phyloP scores from a whole-genome alignment of 2,329 filamentous ascomycete genomes.

The Pseudogymnoascus sp. region DNA sequence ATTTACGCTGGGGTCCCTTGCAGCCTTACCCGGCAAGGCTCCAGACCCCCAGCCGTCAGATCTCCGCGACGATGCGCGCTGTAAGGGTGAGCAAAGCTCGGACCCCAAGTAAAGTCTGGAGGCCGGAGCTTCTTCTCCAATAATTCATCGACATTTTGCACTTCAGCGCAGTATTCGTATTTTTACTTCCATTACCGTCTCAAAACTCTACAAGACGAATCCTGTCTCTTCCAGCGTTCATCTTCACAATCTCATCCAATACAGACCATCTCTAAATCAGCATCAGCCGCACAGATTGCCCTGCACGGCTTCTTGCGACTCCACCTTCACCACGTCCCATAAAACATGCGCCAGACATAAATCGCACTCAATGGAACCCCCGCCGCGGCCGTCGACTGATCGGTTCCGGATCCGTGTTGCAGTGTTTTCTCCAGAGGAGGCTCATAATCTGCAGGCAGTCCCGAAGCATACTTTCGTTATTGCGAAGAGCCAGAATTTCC shows the following conservation, averaged over 20 bases:
- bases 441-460: neutral
- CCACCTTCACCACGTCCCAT: neutral
- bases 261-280: neutral
- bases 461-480: conserved; percentile 9
- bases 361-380: conserved; percentile 12
- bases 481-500: conserved; percentile 5
- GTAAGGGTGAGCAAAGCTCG: conserved; percentile 6
- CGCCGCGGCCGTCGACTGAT: neutral
- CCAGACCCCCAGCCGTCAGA: neutral
- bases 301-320: neutral
- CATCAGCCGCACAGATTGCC: neutral
- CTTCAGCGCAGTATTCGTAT: neutral
- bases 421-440: conserved; percentile 10
- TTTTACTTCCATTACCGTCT: neutral
- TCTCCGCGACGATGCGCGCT: neutral
- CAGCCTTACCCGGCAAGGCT: conserved; percentile 3
- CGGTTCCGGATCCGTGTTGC: conserved; percentile 11
- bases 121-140: conserved; percentile 6
- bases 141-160: neutral
- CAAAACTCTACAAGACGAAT: neutral
- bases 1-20: neutral
- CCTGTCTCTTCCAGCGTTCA: neutral
- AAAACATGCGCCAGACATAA: conserved; percentile 7
- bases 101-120: conserved; percentile 5
- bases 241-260: neutral